Percentiles rank a stretch among this genome's conserved stretches.
phyloP scores from a whole-genome alignment of 1,284 basidiomycete genomes.

The Apiotrichum porosum region DNA sequence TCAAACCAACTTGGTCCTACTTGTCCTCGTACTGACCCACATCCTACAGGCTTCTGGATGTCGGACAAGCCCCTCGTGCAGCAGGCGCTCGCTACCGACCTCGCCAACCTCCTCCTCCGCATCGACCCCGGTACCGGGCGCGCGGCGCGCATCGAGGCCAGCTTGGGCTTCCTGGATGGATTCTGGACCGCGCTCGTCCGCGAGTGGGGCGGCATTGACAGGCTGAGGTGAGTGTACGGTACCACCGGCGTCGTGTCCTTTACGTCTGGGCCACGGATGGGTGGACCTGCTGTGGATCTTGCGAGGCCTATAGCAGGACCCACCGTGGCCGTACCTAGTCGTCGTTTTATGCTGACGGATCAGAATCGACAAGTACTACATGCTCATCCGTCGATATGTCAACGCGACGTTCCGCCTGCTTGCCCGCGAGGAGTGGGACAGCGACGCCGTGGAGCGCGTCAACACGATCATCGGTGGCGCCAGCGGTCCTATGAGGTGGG shows the following conservation, averaged over 20 bases:
- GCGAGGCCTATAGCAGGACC: neutral
- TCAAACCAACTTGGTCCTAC: neutral
- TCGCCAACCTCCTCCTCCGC: slow-evolving; percentile 72
- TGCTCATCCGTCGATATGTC: slow-evolving; percentile 84
- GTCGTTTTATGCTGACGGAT: slow-evolving; percentile 1
- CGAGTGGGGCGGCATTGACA: slow-evolving; percentile 90
- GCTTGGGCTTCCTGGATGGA: slow-evolving; percentile 72
- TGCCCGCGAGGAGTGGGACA: slow-evolving; percentile 65
- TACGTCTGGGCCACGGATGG: too few species aligned
- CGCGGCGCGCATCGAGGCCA: slow-evolving; percentile 47
- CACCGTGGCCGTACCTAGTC: neutral
- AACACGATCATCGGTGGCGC: slow-evolving; percentile 59
- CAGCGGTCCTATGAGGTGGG: slow-evolving; percentile 74
- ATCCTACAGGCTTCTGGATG: slow-evolving; percentile 95
- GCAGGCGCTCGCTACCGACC: slow-evolving; percentile 78
- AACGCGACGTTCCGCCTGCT: slow-evolving; percentile 80
- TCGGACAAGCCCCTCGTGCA: slow-evolving; percentile 97
- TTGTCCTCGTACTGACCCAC: too few species aligned
- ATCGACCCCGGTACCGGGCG: slow-evolving; percentile 53
- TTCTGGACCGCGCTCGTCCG: slow-evolving; percentile 87
- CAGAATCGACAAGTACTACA: slow-evolving; percentile 95
- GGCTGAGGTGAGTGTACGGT: slow-evolving; percentile 69
- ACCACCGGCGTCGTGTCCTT: too few species aligned
- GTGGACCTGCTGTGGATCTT: too few species aligned
- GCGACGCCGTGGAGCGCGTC: slow-evolving; percentile 56